Conservation (phyloP, 306 rosid genomes). For the Ormosia emarginata region DNA sequence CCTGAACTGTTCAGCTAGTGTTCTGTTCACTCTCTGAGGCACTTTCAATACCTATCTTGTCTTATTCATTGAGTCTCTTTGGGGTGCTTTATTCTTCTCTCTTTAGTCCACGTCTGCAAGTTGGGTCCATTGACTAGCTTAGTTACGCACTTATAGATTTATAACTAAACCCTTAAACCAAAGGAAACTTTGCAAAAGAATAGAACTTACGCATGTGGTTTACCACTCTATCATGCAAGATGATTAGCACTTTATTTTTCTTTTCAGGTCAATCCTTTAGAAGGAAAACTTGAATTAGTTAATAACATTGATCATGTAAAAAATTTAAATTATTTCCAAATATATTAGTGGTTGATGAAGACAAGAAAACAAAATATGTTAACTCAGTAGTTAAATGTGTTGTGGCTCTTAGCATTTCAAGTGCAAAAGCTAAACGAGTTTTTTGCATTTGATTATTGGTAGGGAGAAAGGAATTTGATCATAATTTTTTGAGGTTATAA, state of each 20-base stretch:
- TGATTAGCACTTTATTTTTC: not conserved
- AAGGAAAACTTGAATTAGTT: not conserved
- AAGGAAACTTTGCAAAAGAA: not conserved
- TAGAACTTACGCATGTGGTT: not conserved
- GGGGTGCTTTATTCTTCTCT: not conserved
- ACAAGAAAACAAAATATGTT: not conserved
- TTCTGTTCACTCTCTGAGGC: not conserved
- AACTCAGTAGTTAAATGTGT: not conserved
- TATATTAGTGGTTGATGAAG: not conserved
- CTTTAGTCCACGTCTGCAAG: not conserved
- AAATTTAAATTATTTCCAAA: not conserved
- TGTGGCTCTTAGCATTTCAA: not conserved
- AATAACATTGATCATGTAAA: not conserved
- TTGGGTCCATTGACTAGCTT: slow-evolving; percentile 1
- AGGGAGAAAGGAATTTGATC: not conserved
- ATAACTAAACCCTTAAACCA: not conserved
- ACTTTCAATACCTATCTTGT: not conserved
- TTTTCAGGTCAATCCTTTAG: not conserved
- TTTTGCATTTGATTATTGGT: slow-evolving; percentile 15
- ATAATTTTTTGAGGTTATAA: not conserved
- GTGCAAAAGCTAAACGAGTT: not conserved
- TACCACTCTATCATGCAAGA: not conserved
- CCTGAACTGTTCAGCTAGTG: not conserved
- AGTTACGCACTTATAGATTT: not conserved
- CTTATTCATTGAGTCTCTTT: not conserved